These are phyloP conservation scores for Miscanthus lutarioriparius DNA, from an alignment of 176 grass and related monocot species.

Conservation along the genomic window DNA sequence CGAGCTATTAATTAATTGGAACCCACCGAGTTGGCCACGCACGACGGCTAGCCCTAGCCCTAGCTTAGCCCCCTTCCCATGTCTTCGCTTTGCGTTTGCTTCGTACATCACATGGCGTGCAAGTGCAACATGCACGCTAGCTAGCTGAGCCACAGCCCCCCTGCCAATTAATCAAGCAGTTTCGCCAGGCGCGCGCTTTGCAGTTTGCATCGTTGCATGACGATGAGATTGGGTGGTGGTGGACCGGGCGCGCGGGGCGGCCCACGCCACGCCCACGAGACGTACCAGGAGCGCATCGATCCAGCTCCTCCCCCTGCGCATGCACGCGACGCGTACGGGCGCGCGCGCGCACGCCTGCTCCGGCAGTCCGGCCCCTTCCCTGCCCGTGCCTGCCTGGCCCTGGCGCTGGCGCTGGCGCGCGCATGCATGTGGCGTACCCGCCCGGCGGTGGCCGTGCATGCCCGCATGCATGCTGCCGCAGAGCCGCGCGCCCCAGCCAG, in stretches of 20 bases:
- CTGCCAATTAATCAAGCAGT: neutral
- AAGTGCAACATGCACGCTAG: neutral
- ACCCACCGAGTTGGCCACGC: neutral
- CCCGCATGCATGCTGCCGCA: neutral
- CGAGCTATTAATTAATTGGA: neutral
- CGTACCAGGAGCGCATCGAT: conserved; percentile 5
- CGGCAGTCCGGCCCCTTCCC: neutral
- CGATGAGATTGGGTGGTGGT: neutral
- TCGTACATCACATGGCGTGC: conserved; percentile 15
- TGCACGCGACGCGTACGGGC: conserved; percentile 17
- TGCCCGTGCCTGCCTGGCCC: neutral
- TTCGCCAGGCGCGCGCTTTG: neutral
- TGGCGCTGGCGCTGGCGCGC: neutral
- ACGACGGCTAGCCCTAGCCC: neutral
- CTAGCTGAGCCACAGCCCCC: neutral
- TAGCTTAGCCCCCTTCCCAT: neutral
- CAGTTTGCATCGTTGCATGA: neutral
- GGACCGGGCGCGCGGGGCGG: neutral
- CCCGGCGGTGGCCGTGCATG: neutral
- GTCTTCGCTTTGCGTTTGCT: neutral
- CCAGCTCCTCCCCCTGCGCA: neutral
- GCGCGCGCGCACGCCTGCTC: neutral
- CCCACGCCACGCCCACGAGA: neutral
- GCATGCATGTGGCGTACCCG: conserved; percentile 36
- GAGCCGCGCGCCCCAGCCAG: too few species aligned